Evolutionary conservation across 306 rosid species (phyloP).

Genomic region (Corylus heterophylla): DNA sequence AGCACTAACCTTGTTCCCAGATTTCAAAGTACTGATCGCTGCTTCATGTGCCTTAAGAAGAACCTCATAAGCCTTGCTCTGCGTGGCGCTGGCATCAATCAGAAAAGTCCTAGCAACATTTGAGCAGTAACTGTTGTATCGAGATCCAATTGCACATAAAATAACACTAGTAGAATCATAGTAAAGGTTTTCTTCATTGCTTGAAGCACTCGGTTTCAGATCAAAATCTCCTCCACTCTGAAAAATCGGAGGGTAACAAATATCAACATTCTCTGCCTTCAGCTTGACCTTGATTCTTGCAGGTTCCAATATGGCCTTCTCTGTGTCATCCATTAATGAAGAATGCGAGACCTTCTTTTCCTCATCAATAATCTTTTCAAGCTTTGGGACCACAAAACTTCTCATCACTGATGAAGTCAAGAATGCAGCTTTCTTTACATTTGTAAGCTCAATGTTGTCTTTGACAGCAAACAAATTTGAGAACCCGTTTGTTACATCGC

Average conservation of each 20-base stretch:
- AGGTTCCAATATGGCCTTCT: conserved; percentile 83
- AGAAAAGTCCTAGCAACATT: conserved; percentile 81
- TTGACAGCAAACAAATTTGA: conserved; percentile 71
- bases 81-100: conserved; percentile 82
- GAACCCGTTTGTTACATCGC: conserved; percentile 80
- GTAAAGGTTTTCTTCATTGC: conserved; percentile 75
- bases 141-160: conserved; percentile 91
- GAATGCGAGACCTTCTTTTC: conserved; percentile 86
- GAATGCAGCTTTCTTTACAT: conserved; percentile 78
- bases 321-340: conserved; percentile 85
- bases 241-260: conserved; percentile 91
- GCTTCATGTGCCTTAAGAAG: conserved; percentile 89
- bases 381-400: conserved; percentile 74
- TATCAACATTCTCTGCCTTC: conserved; percentile 88
- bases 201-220: conserved; percentile 93
- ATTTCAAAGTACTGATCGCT: conserved; percentile 63
- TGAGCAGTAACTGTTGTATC: conserved; percentile 90
- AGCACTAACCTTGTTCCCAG: conserved; percentile 61
- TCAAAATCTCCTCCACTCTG: conserved; percentile 97
- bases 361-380: conserved; percentile 88
- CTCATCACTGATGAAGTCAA: conserved; percentile 75
- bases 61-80: conserved; percentile 85
- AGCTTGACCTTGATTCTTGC: conserved; percentile 71
- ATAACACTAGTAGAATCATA: conserved; percentile 87
- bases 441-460: conserved; percentile 66